Evolutionary conservation across 805 yeast genomes (phyloP).

Genomic region (Schwanniomyces occidentalis): DNA sequence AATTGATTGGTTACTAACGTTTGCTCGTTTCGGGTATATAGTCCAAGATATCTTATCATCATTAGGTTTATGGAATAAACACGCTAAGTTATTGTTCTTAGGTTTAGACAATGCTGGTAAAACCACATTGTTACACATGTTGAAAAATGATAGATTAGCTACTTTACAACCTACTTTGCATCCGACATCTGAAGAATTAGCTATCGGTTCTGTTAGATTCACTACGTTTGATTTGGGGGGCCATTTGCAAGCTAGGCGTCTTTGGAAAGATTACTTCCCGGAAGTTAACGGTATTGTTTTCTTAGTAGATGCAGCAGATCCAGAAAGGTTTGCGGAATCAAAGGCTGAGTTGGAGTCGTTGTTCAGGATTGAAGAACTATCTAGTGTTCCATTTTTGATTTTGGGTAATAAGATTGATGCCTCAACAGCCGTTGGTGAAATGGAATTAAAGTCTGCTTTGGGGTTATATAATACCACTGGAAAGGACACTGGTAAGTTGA

Average conservation of each 20-base stretch:
- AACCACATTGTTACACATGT: conserved; percentile 48
- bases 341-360: conserved; percentile 92
- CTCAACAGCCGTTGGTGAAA: conserved; percentile 91
- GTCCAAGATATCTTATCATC: conserved; percentile 48
- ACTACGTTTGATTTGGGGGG: conserved; percentile 99
- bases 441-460: conserved; percentile 86
- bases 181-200: conserved; percentile 97
- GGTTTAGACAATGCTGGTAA: conserved; percentile 51
- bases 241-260: conserved; percentile 97
- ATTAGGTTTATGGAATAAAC: conserved; percentile 50
- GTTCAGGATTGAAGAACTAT: conserved; percentile 88
- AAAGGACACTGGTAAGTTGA: conserved; percentile 63
- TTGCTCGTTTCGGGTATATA: conserved; percentile 12
- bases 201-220: conserved; percentile 94
- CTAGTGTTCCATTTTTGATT: conserved; percentile 85
- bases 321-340: conserved; percentile 92
- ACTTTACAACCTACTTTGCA: conserved; percentile 97
- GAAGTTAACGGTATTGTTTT: conserved; percentile 98
- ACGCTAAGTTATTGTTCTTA: conserved; percentile 47
- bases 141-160: conserved; percentile 91
- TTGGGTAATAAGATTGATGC: conserved; percentile 97
- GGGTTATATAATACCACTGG: conserved; percentile 88
- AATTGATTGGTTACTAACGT: conserved; percentile 12
- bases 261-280: conserved; percentile 99
- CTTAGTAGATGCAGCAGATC: conserved; percentile 95